A percentile compares a stretch with the other conserved stretches of the same genome.
phyloP scores from a whole-genome alignment of 225 moss, liverwort and hornwort genomes.

The Marchantia polymorpha region DNA sequence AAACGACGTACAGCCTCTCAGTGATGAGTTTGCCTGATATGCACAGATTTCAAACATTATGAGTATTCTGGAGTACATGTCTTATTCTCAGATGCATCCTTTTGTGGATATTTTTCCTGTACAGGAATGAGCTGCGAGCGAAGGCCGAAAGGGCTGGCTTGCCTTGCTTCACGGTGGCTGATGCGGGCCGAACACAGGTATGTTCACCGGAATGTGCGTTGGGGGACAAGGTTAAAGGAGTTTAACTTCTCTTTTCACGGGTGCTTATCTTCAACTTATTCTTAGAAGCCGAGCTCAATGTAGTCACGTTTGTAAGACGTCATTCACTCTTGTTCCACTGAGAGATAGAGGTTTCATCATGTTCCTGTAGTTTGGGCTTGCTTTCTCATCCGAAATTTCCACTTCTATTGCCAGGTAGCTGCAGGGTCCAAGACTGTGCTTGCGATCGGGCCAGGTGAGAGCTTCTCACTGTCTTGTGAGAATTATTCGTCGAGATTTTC shows the following conservation, averaged over 20 bases:
- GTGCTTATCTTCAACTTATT: background rate
- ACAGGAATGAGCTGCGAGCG: conserved; percentile 83
- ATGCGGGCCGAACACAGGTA: conserved; percentile 98
- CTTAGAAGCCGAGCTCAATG: background rate
- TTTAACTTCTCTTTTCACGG: background rate
- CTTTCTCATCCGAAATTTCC: background rate
- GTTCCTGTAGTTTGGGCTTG: too few species aligned
- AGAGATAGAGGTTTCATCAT: background rate
- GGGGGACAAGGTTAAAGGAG: background rate
- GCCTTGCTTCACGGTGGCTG: conserved; percentile 83
- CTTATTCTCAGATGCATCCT: background rate
- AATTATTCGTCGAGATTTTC: background rate
- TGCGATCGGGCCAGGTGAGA: conserved; percentile 88
- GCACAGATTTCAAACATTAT: too few species aligned
- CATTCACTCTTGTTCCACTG: too few species aligned
- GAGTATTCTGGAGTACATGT: too few species aligned
- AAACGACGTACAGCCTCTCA: too few species aligned
- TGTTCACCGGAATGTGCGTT: background rate
- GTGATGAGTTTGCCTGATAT: too few species aligned
- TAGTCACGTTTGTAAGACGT: background rate
- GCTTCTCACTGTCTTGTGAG: background rate
- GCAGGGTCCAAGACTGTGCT: conserved; percentile 98
- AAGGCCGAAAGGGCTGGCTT: conserved; percentile 81
- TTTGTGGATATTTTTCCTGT: background rate
- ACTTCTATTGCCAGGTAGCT: conserved; percentile 55